These are phyloP conservation scores for Irpex lacteus DNA, from an alignment of 1,284 basidiomycete genomes.

Conservation along the genomic window DNA sequence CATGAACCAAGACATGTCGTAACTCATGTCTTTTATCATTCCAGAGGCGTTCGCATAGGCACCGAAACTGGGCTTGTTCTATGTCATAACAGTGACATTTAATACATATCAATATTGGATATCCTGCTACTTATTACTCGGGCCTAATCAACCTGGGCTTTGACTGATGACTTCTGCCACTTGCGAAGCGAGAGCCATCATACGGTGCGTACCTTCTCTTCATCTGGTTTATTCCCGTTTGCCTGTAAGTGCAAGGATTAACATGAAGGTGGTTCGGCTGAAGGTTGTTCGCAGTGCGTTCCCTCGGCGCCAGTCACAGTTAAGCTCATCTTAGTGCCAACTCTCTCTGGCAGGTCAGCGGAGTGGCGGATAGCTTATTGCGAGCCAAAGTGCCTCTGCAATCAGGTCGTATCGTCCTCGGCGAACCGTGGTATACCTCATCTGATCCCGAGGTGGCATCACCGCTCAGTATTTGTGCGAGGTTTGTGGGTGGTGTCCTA, in stretches of 20 bases:
- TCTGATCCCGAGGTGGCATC: background rate
- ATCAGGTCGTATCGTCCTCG: background rate
- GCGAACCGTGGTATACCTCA: background rate
- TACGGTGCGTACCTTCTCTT: background rate
- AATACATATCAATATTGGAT: background rate
- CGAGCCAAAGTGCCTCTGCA: background rate
- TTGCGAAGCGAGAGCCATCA: background rate
- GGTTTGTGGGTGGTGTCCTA: background rate
- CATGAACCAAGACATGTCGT: too few species aligned
- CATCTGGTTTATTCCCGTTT: background rate
- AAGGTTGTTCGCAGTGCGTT: background rate
- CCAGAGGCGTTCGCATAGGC: background rate
- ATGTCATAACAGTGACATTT: background rate
- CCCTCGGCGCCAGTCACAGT: background rate
- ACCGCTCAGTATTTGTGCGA: background rate
- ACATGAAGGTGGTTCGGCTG: background rate
- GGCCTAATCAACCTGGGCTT: background rate
- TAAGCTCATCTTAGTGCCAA: background rate
- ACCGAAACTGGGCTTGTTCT: background rate
- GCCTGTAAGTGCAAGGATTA: background rate
- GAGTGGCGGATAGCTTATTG: background rate
- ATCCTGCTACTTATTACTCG: background rate
- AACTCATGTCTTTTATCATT: background rate
- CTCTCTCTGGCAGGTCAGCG: background rate
- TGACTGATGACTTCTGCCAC: background rate